A percentile compares a stretch with the other conserved stretches of the same genome.
Evolutionary conservation across 1,139 yeast species (phyloP).

Genomic region (Blastobotrys arbuscula): DNA sequence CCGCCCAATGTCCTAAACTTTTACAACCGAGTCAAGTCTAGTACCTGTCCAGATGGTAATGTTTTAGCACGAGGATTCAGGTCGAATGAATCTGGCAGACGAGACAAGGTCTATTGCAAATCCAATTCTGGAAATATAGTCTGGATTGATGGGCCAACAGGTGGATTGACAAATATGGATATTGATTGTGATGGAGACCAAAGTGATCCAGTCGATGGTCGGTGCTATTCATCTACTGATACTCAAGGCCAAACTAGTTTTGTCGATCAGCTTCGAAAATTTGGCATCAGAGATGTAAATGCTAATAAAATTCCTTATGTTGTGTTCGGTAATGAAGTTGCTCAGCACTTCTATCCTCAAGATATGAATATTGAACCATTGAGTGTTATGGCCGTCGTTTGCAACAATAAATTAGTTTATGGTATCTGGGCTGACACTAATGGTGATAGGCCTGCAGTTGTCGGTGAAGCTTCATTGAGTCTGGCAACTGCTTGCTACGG

Average conservation of each 20-base stretch:
- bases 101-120: conserved; percentile 1
- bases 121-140: background rate
- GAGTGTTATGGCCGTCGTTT: conserved; percentile 15
- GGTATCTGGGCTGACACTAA: conserved; percentile 16
- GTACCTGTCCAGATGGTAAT: conserved; percentile 4
- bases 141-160: conserved; percentile 4
- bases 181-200: conserved; percentile 16
- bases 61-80: background rate
- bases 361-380: conserved; percentile 11
- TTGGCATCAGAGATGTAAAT: conserved; percentile 10
- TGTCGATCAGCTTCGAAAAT: conserved; percentile 1
- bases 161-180: conserved; percentile 13
- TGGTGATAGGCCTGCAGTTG: conserved; percentile 13
- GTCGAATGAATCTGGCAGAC: background rate
- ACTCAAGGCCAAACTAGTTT: conserved; percentile 11
- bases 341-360: conserved; percentile 11
- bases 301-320: conserved; percentile 13
- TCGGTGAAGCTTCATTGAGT: conserved; percentile 13
- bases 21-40: conserved; percentile 1
- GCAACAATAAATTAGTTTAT: conserved; percentile 11
- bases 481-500: conserved; percentile 15
- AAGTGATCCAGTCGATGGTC: conserved; percentile 3
- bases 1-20: conserved; percentile 5
- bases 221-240: conserved; percentile 10
- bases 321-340: conserved; percentile 14